Percentiles rank a stretch among this genome's conserved stretches.
These are phyloP conservation scores for Quercus phellos DNA, from an alignment of 331 rosid species.

Conservation along the genomic window DNA sequence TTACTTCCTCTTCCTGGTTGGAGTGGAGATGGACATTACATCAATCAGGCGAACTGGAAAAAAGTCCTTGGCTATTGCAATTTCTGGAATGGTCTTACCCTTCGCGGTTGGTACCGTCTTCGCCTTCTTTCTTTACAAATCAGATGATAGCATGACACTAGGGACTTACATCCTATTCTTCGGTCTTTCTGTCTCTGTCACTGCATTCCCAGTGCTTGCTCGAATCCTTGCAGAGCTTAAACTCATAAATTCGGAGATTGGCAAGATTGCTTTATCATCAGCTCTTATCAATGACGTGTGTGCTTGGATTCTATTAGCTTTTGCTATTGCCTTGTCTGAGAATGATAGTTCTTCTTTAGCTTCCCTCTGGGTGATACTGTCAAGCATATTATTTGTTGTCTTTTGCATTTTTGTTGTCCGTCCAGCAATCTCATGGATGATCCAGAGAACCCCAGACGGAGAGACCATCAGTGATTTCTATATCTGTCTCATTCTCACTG, in stretches of 20 bases:
- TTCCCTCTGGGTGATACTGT: slow-evolving; percentile 44
- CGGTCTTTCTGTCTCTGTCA: slow-evolving; percentile 47
- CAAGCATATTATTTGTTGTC: slow-evolving; percentile 49
- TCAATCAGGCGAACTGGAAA: slow-evolving; percentile 50
- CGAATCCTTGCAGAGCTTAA: slow-evolving; percentile 51
- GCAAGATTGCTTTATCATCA: slow-evolving; percentile 41
- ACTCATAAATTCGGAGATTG: slow-evolving; percentile 38
- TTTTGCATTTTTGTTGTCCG: slow-evolving; percentile 40
- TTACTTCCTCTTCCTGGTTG: slow-evolving; percentile 76
- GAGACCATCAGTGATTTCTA: slow-evolving; percentile 61
- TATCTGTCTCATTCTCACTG: slow-evolving; percentile 63
- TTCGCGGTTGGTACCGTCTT: slow-evolving; percentile 51
- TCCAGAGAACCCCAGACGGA: slow-evolving; percentile 78
- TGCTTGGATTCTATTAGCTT: slow-evolving; percentile 63
- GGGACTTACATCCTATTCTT: slow-evolving; percentile 34
- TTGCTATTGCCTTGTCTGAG: slow-evolving; percentile 60
- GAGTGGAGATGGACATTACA: slow-evolving; percentile 73
- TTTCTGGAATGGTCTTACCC: slow-evolving; percentile 77
- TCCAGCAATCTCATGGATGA: slow-evolving; percentile 52
- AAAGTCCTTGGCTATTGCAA: slow-evolving; percentile 46
- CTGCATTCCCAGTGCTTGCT: slow-evolving; percentile 54
- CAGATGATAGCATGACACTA: not conserved
- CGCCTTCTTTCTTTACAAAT: slow-evolving; percentile 28
- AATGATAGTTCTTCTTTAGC: slow-evolving; percentile 41
- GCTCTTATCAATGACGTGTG: slow-evolving; percentile 61